Evolutionary conservation across 2,329 filamentous ascomycete genomes (phyloP).

Genomic region (Neopestalotiopsis clavispora): DNA sequence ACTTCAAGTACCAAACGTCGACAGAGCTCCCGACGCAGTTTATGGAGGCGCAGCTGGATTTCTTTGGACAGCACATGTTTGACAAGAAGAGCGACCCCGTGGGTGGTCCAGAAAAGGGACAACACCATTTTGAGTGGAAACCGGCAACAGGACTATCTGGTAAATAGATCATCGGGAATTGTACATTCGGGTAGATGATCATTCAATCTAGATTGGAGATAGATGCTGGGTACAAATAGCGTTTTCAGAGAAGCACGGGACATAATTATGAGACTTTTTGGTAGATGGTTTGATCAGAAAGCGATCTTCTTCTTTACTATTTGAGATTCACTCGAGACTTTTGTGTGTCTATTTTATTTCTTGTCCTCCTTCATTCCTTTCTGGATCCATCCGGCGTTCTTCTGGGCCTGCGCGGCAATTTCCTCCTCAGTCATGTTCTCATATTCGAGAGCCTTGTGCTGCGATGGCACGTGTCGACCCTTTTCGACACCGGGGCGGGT

Average conservation of each 20-base stretch:
- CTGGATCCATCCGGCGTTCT: constrained; percentile 63
- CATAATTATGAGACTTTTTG: no score
- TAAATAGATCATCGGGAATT: neutral
- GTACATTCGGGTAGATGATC: no score
- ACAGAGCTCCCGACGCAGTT: constrained; percentile 69
- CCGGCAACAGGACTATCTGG: constrained; percentile 34
- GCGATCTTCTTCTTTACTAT: no score
- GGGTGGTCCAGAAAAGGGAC: constrained; percentile 57
- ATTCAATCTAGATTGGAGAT: no score
- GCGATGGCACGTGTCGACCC: constrained; percentile 66
- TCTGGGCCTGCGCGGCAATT: constrained; percentile 56
- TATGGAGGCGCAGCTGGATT: constrained; percentile 74
- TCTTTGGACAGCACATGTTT: constrained; percentile 71
- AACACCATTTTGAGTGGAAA: constrained; percentile 68
- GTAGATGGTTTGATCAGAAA: no score
- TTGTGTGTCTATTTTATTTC: constrained; percentile 37
- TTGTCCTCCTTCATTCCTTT: constrained; percentile 67
- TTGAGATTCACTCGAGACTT: no score
- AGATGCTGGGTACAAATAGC: no score
- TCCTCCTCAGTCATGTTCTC: constrained; percentile 44
- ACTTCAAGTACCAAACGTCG: constrained; percentile 66
- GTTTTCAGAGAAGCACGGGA: neutral
- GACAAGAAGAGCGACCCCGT: constrained; percentile 60
- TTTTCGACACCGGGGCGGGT: constrained; percentile 53
- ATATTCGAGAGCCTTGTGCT: constrained; percentile 59